A percentile compares a stretch with the other conserved stretches of the same genome.
Conservation (phyloP, 805 yeast genomes). For the Yarrowia sp. region DNA sequence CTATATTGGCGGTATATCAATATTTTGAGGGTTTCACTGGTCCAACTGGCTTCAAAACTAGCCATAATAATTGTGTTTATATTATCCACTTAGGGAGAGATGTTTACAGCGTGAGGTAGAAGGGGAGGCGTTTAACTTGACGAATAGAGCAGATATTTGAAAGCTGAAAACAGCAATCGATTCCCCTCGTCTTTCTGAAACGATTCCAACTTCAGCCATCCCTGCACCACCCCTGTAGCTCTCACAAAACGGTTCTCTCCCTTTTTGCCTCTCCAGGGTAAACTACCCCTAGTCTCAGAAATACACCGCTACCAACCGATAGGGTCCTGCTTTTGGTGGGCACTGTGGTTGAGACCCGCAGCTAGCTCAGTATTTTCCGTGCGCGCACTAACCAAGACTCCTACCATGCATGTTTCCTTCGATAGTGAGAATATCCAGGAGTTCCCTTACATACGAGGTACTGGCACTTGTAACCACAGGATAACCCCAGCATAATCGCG, state of each 20-base stretch:
- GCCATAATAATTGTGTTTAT: not conserved
- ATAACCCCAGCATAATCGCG: no score
- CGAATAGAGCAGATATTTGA: no score
- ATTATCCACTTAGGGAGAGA: not conserved
- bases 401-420: slow-evolving; percentile 1
- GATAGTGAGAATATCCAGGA: not conserved
- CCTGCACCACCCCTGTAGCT: not conserved
- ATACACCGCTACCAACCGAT: not conserved
- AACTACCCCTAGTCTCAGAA: slow-evolving; percentile 17
- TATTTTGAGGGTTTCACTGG: not conserved
- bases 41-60: not conserved
- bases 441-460: not conserved
- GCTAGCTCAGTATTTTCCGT: not conserved
- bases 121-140: no score
- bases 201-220: not conserved
- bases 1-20: not conserved
- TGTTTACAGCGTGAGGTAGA: not conserved
- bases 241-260: not conserved
- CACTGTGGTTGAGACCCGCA: not conserved
- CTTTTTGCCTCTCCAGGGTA: not conserved
- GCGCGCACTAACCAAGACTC: not conserved
- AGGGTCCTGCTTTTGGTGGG: not conserved
- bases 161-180: no score
- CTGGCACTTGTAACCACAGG: not conserved
- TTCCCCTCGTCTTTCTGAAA: no score